Percentiles rank a stretch among this genome's conserved stretches.
These are phyloP conservation scores for Irpex rosettiformis DNA, from an alignment of 1,284 basidiomycete species.

Conservation along the genomic window DNA sequence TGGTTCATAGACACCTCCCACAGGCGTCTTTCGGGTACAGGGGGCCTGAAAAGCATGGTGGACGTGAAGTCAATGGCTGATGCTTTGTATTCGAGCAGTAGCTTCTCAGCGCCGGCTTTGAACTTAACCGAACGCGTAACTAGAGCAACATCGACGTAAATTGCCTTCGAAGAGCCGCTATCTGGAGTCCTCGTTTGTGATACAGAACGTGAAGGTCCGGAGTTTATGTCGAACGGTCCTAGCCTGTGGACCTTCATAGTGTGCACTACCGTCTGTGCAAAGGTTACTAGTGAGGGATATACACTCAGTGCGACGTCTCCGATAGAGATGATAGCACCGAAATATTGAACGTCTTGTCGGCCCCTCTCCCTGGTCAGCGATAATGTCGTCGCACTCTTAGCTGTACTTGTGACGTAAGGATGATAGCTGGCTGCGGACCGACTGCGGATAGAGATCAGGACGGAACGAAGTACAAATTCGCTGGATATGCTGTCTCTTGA, in stretches of 20 bases:
- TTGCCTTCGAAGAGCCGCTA: neutral
- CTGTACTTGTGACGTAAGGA: constrained; percentile 12
- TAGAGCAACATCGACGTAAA: constrained; percentile 22
- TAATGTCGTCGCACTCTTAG: constrained; percentile 20
- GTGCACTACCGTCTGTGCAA: constrained; percentile 56
- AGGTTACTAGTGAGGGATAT: constrained; percentile 59
- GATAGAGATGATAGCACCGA: constrained; percentile 36
- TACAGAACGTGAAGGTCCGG: neutral
- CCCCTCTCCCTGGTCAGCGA: constrained; percentile 17
- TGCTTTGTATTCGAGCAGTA: constrained; percentile 44
- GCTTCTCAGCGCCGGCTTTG: constrained; percentile 51
- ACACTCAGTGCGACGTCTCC: constrained; percentile 46
- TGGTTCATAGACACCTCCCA: constrained; percentile 43
- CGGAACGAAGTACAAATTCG: constrained; percentile 18
- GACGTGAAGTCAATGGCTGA: constrained; percentile 39
- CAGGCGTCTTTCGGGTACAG: constrained; percentile 16
- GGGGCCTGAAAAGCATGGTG: constrained; percentile 34
- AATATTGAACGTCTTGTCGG: constrained; percentile 32
- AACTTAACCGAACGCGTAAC: constrained; percentile 36
- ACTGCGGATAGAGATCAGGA: constrained; percentile 15
- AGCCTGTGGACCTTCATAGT: constrained; percentile 33
- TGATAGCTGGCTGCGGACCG: constrained; percentile 20
- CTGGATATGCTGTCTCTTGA: constrained; percentile 10
- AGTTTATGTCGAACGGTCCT: neutral
- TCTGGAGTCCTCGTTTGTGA: neutral